Evolutionary conservation across 768 basidiomycete genomes (phyloP).

Genomic region (Lactifluus hygrophoroides): DNA sequence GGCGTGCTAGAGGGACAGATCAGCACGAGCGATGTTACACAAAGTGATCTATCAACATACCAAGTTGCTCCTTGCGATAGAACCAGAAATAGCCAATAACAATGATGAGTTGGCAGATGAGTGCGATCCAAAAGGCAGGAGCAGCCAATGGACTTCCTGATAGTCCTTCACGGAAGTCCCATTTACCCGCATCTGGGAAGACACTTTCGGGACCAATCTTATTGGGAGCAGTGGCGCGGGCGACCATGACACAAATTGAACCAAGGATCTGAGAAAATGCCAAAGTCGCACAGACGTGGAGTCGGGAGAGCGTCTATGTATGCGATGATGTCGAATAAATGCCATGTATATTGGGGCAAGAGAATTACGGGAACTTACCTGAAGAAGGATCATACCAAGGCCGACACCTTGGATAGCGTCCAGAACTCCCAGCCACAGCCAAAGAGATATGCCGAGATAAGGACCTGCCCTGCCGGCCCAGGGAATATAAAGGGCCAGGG

Average conservation of each 20-base stretch:
- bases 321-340: background rate
- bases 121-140: constrained; percentile 83
- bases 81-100: constrained; percentile 94
- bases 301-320: constrained; percentile 69
- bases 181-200: constrained; percentile 86
- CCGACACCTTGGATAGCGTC: constrained; percentile 94
- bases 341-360: background rate
- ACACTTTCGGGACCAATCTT: constrained; percentile 82
- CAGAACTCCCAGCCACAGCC: constrained; percentile 93
- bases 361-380: constrained; percentile 29
- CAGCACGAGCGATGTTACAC: background rate
- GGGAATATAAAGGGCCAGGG: constrained; percentile 85
- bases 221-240: constrained; percentile 85
- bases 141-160: constrained; percentile 74
- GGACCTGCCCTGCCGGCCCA: constrained; percentile 85
- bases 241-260: constrained; percentile 85
- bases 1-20: constrained; percentile 22
- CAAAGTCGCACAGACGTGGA: constrained; percentile 90
- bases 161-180: constrained; percentile 75
- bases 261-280: constrained; percentile 88
- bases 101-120: constrained; percentile 72
- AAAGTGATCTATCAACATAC: constrained; percentile 34
- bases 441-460: constrained; percentile 82
- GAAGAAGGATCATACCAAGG: constrained; percentile 82
- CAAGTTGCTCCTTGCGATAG: constrained; percentile 90